Percentiles rank a stretch among this genome's conserved stretches.
These are phyloP conservation scores for Agastache rugosa DNA, from an alignment of 257 asterid genomes.

Conservation along the genomic window DNA sequence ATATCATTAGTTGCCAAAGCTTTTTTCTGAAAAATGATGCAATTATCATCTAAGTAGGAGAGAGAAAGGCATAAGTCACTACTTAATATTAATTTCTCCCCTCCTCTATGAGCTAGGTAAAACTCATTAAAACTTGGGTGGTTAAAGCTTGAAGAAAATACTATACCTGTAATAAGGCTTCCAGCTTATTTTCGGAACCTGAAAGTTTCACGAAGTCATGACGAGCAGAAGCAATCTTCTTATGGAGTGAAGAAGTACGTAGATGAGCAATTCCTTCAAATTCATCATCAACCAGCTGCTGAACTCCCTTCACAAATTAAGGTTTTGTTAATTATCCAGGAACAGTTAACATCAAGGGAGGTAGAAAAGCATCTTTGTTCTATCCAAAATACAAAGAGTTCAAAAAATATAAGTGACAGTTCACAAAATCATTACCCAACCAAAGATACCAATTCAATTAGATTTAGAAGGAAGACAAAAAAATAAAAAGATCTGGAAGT, in stretches of 20 bases:
- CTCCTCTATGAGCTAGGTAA: not conserved
- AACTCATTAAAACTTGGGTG: not conserved
- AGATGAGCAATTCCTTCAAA: constrained; percentile 88
- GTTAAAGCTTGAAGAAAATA: constrained; percentile 34
- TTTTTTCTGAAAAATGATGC: not conserved
- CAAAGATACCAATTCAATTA: not conserved
- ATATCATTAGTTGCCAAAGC: not conserved
- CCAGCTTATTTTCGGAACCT: constrained; percentile 96
- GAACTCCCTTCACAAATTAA: constrained; percentile 71
- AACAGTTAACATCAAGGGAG: constrained; percentile 25
- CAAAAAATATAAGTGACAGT: not conserved
- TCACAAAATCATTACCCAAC: constrained; percentile 14
- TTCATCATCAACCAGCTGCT: constrained; percentile 88
- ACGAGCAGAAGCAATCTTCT: constrained; percentile 91
- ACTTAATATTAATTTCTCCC: not conserved
- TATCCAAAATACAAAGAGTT: not conserved
- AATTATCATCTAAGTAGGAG: not conserved
- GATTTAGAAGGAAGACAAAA: constrained; percentile 14
- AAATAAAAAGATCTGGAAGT: not conserved
- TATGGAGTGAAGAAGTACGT: constrained; percentile 90
- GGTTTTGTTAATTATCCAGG: constrained; percentile 28
- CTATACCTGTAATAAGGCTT: constrained; percentile 87
- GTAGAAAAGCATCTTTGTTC: not conserved
- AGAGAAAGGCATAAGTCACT: not conserved
- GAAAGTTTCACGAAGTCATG: constrained; percentile 95